Conservation (phyloP, 1,284 basidiomycete genomes). For the Phaffia rhodozyma region DNA sequence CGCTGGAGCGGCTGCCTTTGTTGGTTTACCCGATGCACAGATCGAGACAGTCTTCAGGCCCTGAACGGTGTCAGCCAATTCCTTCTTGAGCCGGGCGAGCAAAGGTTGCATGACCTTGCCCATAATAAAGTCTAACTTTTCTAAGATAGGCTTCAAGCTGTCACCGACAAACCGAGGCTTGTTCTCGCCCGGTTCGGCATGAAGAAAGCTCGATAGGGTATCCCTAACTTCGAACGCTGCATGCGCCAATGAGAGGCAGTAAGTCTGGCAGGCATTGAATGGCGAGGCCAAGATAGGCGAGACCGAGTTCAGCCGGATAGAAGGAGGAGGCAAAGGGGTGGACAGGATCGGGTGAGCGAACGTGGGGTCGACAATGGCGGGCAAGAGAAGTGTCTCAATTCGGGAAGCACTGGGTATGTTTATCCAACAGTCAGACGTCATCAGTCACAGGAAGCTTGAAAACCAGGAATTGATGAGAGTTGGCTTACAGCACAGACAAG, state of each 20-base stretch:
- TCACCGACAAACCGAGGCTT: constrained; percentile 41
- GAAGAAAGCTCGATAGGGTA: constrained; percentile 25
- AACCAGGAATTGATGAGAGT: background rate
- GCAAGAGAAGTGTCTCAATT: constrained; percentile 35
- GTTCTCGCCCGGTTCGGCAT: constrained; percentile 23
- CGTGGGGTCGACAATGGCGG: constrained; percentile 32
- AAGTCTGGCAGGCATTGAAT: constrained; percentile 34
- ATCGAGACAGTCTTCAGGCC: constrained; percentile 25
- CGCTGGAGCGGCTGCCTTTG: constrained; percentile 24
- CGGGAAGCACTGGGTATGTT: constrained; percentile 23
- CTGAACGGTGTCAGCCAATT: constrained; percentile 30
- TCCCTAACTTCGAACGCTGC: constrained; percentile 37
- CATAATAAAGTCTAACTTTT: constrained; percentile 41
- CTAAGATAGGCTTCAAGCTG: constrained; percentile 46
- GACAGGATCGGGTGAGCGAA: constrained; percentile 31
- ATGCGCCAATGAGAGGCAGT: constrained; percentile 34
- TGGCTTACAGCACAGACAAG: constrained; percentile 18
- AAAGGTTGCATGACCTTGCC: constrained; percentile 36
- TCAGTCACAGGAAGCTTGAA: background rate
- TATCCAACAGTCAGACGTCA: background rate
- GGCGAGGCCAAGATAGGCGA: constrained; percentile 17
- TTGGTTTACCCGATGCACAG: constrained; percentile 30
- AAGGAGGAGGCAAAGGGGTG: constrained; percentile 16
- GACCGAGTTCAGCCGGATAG: constrained; percentile 16
- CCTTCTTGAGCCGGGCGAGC: constrained; percentile 30